These are phyloP conservation scores for Microcyclospora tardicrescens DNA, from an alignment of 2,329 filamentous ascomycete species.

Conservation along the genomic window DNA sequence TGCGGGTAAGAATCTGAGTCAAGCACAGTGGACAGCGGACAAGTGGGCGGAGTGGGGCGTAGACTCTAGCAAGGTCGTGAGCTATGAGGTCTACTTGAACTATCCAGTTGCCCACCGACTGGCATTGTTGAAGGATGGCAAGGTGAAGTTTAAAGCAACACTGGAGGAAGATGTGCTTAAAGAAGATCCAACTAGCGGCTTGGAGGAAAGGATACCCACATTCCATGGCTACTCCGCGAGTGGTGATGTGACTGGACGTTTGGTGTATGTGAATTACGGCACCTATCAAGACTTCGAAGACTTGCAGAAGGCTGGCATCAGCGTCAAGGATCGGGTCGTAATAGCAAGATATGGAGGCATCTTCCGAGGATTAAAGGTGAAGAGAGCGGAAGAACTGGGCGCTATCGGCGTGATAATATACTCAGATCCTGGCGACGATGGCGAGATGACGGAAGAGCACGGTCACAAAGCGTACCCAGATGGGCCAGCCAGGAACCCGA, in stretches of 20 bases:
- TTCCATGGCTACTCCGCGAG: constrained; percentile 93
- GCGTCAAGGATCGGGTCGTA: constrained; percentile 72
- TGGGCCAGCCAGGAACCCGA: constrained; percentile 76
- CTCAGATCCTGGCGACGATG: constrained; percentile 81
- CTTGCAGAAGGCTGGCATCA: constrained; percentile 59
- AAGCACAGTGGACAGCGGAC: constrained; percentile 39
- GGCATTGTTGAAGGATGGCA: constrained; percentile 28
- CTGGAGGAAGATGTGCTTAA: constrained; percentile 74
- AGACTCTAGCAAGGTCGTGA: constrained; percentile 30
- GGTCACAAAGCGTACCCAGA: constrained; percentile 69
- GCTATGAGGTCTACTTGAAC: constrained; percentile 40
- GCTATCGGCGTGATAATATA: constrained; percentile 80
- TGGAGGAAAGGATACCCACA: constrained; percentile 63
- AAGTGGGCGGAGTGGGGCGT: constrained; percentile 38
- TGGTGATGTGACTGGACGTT: constrained; percentile 78
- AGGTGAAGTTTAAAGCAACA: constrained; percentile 40
- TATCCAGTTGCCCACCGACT: constrained; percentile 37
- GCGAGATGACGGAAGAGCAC: constrained; percentile 65
- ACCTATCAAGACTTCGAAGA: constrained; percentile 79
- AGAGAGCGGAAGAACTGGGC: constrained; percentile 79
- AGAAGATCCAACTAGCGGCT: constrained; percentile 65
- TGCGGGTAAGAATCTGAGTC: constrained; percentile 38
- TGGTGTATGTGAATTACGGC: constrained; percentile 85
- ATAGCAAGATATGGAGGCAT: constrained; percentile 73
- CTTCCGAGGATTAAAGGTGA: constrained; percentile 85